Percentiles rank a stretch among this genome's conserved stretches.
phyloP scores from a whole-genome alignment of 331 rosid species.

The Rosa hybrid region DNA sequence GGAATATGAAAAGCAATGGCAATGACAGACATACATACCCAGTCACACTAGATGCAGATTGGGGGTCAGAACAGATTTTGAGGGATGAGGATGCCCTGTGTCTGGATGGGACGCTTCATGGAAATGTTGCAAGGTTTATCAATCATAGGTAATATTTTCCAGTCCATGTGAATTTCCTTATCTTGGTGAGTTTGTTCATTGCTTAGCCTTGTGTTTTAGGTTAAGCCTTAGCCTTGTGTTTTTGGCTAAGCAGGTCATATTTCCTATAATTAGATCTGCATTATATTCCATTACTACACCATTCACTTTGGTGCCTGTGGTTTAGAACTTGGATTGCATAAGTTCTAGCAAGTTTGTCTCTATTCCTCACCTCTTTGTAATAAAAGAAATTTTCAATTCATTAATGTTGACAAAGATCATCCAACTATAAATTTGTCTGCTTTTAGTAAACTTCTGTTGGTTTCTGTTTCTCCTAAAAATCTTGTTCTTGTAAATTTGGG shows the following conservation, averaged over 20 bases:
- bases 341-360: neutral
- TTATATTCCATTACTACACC: neutral
- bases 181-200: neutral
- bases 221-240: neutral
- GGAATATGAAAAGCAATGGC: conserved; percentile 42
- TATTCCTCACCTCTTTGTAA: neutral
- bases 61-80: conserved; percentile 77
- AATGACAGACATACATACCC: conserved; percentile 86
- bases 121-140: conserved; percentile 92
- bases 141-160: conserved; percentile 74
- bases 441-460: neutral
- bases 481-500: neutral
- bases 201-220: neutral
- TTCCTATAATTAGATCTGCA: neutral
- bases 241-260: neutral
- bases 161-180: conserved; percentile 2
- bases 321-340: neutral
- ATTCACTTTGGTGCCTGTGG: neutral
- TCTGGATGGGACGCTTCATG: conserved; percentile 82
- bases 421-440: neutral
- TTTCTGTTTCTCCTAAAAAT: neutral
- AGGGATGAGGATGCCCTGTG: conserved; percentile 89
- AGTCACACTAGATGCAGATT: conserved; percentile 87
- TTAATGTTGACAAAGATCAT: conserved; percentile 4
- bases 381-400: neutral